Conservation (phyloP, 306 rosid species). For the Sphenostylis stenocarpa region DNA sequence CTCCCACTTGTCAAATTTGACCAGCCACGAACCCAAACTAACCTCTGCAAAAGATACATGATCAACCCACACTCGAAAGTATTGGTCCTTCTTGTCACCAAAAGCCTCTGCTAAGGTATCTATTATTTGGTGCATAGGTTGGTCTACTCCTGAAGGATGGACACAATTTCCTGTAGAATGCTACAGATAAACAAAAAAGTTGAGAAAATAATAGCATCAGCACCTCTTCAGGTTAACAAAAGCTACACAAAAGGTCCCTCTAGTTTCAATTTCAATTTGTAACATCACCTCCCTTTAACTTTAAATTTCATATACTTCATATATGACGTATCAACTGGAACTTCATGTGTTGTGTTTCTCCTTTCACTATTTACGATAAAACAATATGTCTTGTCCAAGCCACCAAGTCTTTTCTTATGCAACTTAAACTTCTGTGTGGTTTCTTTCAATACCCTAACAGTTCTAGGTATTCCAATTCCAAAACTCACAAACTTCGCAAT, state of each 20-base stretch:
- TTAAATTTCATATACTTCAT: not conserved
- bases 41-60: constrained; percentile 50
- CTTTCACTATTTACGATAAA: not conserved
- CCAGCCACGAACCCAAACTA: constrained; percentile 63
- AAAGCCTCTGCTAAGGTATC: constrained; percentile 30
- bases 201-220: not conserved
- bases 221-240: constrained; percentile 9
- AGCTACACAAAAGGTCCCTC: not conserved
- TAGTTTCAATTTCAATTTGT: constrained; percentile 1
- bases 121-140: constrained; percentile 30
- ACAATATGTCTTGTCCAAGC: not conserved
- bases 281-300: not conserved
- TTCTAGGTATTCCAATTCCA: not conserved
- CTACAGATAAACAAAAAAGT: constrained; percentile 33
- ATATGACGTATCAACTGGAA: constrained; percentile 8
- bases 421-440: constrained; percentile 2
- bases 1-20: constrained; percentile 80
- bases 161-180: constrained; percentile 43
- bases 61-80: constrained; percentile 67
- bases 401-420: not conserved
- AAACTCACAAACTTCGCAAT: not conserved
- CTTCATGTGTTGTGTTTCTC: constrained; percentile 23
- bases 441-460: not conserved
- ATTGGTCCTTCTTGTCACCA: constrained; percentile 48
- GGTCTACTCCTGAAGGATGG: constrained; percentile 65